These are phyloP conservation scores for Kernera saxatilis DNA, from an alignment of 345 rosid species.

Conservation along the genomic window DNA sequence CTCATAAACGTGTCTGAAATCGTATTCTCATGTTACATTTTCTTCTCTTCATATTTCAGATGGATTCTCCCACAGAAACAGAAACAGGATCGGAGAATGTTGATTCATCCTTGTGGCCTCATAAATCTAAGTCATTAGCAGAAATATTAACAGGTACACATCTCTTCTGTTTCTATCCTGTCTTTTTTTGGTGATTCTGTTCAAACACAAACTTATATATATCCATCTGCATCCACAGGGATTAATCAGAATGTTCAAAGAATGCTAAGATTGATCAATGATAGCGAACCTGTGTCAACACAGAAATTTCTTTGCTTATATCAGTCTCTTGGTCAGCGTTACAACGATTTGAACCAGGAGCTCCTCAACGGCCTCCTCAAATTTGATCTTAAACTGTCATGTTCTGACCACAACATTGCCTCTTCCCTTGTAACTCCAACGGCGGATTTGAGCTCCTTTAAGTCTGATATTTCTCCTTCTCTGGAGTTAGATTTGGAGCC, in stretches of 20 bases:
- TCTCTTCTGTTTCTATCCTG: not conserved
- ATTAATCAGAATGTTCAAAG: constrained; percentile 2
- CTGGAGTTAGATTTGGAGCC: constrained; percentile 54
- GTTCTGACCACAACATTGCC: constrained; percentile 24
- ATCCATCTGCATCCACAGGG: not conserved
- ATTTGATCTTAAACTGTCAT: constrained; percentile 14
- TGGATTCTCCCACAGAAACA: constrained; percentile 13
- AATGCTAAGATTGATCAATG: constrained; percentile 9
- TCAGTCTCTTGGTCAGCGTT: constrained; percentile 22
- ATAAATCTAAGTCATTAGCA: constrained; percentile 41
- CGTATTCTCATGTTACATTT: not conserved
- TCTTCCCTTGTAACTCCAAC: constrained; percentile 33
- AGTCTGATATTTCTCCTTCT: constrained; percentile 41
- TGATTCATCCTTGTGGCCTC: constrained; percentile 28
- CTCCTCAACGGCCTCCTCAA: constrained; percentile 12
- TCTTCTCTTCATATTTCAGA: not conserved
- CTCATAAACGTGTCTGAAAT: too few species aligned
- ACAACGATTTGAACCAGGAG: constrained; percentile 25
- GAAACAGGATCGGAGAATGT: constrained; percentile 3
- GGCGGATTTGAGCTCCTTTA: constrained; percentile 10
- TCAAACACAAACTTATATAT: not conserved
- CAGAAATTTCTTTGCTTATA: constrained; percentile 17
- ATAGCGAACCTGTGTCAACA: not conserved
- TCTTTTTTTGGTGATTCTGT: not conserved
- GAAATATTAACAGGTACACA: constrained; percentile 49